phyloP scores from a whole-genome alignment of 352 stramenopile genomes.

The Phytophthora aleatoria region DNA sequence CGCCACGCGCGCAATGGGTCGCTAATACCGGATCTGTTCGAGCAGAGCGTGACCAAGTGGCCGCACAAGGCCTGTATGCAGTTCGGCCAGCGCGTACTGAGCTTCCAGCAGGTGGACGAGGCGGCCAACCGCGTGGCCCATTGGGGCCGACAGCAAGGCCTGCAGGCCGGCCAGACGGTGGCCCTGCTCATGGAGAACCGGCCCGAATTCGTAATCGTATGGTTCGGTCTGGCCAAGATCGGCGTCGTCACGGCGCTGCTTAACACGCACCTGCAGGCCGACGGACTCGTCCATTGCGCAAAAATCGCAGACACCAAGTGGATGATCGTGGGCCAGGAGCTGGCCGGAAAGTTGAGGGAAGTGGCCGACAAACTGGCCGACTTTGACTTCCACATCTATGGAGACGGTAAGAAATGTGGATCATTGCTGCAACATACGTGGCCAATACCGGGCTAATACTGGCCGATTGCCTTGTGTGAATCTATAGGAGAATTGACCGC shows the following conservation, averaged over 20 bases:
- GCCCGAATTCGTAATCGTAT: constrained; percentile 81
- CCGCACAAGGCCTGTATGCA: constrained; percentile 66
- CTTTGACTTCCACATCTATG: constrained; percentile 59
- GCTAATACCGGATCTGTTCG: constrained; percentile 67
- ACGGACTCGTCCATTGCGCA: constrained; percentile 79
- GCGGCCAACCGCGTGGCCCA: constrained; percentile 76
- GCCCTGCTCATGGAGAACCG: constrained; percentile 89
- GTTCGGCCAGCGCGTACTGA: constrained; percentile 54
- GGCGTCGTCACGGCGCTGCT: constrained; percentile 86
- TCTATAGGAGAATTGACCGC: constrained; percentile 25
- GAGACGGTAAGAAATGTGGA: constrained; percentile 39
- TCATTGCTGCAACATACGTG: neutral
- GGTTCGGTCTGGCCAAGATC: constrained; percentile 85
- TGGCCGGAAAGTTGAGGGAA: constrained; percentile 48
- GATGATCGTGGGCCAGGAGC: constrained; percentile 73
- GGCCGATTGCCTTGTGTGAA: constrained; percentile 1
- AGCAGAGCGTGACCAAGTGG: constrained; percentile 56
- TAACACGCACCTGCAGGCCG: constrained; percentile 76
- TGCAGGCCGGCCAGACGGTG: constrained; percentile 69
- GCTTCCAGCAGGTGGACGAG: constrained; percentile 68
- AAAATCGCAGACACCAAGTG: constrained; percentile 62
- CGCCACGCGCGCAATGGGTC: constrained; percentile 37
- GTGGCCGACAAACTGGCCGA: constrained; percentile 41
- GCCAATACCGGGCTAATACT: constrained; percentile 2
- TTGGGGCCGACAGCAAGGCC: constrained; percentile 59